Conservation (phyloP, 225 moss, liverwort and hornwort species). For the Physcomitrium patens region DNA sequence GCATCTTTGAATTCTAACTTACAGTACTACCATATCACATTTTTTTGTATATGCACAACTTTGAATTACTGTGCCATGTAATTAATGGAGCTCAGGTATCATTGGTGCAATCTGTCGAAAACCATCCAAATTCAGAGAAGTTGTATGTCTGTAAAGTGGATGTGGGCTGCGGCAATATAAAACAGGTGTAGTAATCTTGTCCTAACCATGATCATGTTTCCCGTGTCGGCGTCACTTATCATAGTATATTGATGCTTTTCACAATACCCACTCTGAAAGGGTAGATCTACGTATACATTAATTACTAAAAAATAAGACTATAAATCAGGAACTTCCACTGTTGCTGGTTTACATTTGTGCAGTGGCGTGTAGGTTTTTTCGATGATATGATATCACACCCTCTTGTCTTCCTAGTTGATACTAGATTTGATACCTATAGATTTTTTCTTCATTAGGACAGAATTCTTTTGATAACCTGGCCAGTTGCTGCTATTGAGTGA, state of each 20-base stretch:
- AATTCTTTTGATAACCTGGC: not conserved
- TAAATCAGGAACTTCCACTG: not conserved
- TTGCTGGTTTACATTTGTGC: not conserved
- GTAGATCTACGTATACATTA: not conserved
- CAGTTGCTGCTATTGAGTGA: not conserved
- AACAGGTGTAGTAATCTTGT: slow-evolving; percentile 56
- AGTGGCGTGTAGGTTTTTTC: not conserved
- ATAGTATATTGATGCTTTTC: not conserved
- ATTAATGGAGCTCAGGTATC: slow-evolving; percentile 65
- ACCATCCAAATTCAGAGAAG: slow-evolving; percentile 89
- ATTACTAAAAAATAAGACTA: not conserved
- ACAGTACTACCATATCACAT: not conserved
- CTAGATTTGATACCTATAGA: not conserved
- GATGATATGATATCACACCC: not conserved
- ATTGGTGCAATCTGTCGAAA: slow-evolving; percentile 74
- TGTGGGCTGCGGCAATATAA: slow-evolving; percentile 60
- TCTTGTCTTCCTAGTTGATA: not conserved
- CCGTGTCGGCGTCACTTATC: slow-evolving; percentile 2
- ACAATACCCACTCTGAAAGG: not conserved
- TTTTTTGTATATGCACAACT: not conserved
- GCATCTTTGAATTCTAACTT: slow-evolving; percentile 14
- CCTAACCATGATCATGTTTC: not conserved
- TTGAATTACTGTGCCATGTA: slow-evolving; percentile 13
- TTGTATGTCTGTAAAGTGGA: slow-evolving; percentile 86
- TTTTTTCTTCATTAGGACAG: not conserved